Evolutionary conservation across 495 filamentous ascomycete genomes (phyloP).

Genomic region (Penicillium flavigenum): DNA sequence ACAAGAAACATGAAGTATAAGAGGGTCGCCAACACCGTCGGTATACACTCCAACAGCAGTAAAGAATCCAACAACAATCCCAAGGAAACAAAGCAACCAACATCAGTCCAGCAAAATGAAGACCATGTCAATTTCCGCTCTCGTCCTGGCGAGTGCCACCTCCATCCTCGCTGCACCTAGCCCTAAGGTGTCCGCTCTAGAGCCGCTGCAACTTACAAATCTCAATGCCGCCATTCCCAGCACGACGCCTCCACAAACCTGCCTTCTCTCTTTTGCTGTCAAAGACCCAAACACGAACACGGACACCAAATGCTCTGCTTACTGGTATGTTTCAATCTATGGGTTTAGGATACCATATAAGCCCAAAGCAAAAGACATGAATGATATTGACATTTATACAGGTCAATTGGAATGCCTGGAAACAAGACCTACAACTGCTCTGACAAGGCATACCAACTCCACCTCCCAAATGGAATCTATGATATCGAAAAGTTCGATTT

Average conservation of each 20-base stretch:
- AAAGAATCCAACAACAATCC: neutral
- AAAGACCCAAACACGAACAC: conserved; percentile 21
- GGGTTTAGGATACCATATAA: neutral
- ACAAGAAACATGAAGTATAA: neutral
- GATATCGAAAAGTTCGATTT: conserved; percentile 21
- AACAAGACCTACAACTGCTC: conserved; percentile 18
- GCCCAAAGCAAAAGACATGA: neutral
- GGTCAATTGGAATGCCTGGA: conserved; percentile 16
- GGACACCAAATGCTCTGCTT: conserved; percentile 12
- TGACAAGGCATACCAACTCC: conserved; percentile 17
- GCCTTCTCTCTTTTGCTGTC: conserved; percentile 12
- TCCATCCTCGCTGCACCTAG: conserved; percentile 14
- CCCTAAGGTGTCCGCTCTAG: conserved; percentile 9
- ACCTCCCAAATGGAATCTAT: conserved; percentile 20
- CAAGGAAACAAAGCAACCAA: neutral
- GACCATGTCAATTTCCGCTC: conserved; percentile 13
- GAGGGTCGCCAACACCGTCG: neutral
- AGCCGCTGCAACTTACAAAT: conserved; percentile 13
- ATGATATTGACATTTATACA: neutral
- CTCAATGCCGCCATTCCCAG: conserved; percentile 13
- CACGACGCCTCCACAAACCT: conserved; percentile 10
- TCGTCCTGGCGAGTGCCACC: conserved; percentile 16
- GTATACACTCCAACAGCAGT: neutral
- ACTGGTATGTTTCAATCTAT: conserved; percentile 16
- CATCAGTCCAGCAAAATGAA: conserved; percentile 20